These are phyloP conservation scores for Suillus spraguei DNA, from an alignment of 768 basidiomycete genomes.

Conservation along the genomic window DNA sequence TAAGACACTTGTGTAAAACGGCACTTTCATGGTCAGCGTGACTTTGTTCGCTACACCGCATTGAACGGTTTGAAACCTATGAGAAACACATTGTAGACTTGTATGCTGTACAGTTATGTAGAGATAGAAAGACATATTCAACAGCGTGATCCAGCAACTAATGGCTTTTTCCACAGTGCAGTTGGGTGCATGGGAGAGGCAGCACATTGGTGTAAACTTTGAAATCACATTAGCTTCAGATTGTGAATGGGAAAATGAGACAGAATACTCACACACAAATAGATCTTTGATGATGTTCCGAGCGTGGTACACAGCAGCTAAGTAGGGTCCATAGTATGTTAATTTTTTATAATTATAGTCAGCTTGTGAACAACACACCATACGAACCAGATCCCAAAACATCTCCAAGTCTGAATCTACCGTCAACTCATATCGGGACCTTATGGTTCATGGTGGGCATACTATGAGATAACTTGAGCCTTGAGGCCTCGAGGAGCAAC, in stretches of 20 bases:
- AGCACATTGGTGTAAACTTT: background rate
- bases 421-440: constrained; percentile 3
- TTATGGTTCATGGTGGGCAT: no score
- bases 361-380: constrained; percentile 2
- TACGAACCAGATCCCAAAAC: constrained; percentile 10
- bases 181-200: constrained; percentile 1
- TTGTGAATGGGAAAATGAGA: background rate
- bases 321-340: no score
- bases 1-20: no score
- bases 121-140: background rate
- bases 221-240: background rate
- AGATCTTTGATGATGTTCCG: background rate
- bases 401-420: constrained; percentile 8
- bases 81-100: background rate
- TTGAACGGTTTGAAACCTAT: no score
- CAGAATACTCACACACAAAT: background rate
- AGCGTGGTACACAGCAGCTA: no score
- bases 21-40: no score
- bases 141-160: background rate
- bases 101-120: background rate
- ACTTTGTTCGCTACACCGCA: no score
- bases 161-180: background rate
- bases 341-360: no score
- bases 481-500: background rate
- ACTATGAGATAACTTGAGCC: no score